Base-by-base conservation (phyloP, 2,329 filamentous ascomycete species). In the Beauveria scarabaeidicola region DNA sequence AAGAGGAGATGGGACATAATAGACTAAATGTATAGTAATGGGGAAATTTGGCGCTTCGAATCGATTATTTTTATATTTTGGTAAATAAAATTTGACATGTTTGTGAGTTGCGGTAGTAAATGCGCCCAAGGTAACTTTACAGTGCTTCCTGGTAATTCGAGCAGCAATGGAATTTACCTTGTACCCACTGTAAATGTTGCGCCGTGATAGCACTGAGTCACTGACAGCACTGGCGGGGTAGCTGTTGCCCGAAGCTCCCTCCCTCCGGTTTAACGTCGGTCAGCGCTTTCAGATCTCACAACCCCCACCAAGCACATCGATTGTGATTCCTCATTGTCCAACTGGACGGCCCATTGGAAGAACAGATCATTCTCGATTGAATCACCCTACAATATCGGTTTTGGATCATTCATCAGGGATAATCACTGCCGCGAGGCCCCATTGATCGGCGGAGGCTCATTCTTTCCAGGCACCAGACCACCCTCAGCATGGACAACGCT, bases 401-500 rank as follows among this genome's bases (percentile, higher is more conserved):
- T 43, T 36, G 6, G 23, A 40, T 27, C 32, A 13, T 15, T 36
- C 11, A 15, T 36, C 21, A 5, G 21, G 11, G 3, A 13, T 19
- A 27, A 17, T 17, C 15, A 19, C 21, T 10, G 21, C 32, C 43
- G 32, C 29, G 29, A 19, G 46, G 23, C 36, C 36, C 41, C 36
- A 23, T 58, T 32, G 46, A 58, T 32, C 38, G 8, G 46, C 25
- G 55, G 55, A 47, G 43, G 23, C 46, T 32, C 46, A 47, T 23
- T 23, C 46, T 32, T 19, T 21, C 13, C 36, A 10, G 27, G 36
- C 46, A 43, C 25, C 23, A 41, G 21, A 38, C 48, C 25, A 50
- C 8, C 41, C 41, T 60, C 60, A 69, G 52, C 52, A 74, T 75
- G 73, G 69, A 74, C 40, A 51, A 64, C 19, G 59, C 67, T 41